Evolutionary conservation across 2,329 filamentous ascomycete genomes (phyloP), one percentile per base, ranked within the genome.

Genomic region (Stachybotrys elegans): DNA sequence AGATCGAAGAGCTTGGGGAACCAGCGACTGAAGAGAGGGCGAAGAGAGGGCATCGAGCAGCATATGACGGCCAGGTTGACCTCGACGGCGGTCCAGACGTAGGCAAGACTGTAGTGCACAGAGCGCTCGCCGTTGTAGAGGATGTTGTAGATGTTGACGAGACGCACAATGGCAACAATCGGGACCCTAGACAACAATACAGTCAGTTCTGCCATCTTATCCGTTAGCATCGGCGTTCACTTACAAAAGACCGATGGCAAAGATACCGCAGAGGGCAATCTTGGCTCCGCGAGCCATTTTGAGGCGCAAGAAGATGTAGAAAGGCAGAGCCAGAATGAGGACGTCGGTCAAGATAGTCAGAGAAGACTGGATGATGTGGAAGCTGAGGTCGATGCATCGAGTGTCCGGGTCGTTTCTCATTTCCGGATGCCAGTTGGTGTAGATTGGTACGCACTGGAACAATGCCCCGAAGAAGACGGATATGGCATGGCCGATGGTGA

Each of bases 291-390:
- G 56, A 4, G 59, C 58, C 52, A 71, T 68, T 23, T 63, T 65
- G 11, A 72, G 52, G 5, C 58, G 57, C 34, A 64, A 40, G 48
- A 72, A 71, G 31, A 70, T 67, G 49, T 58, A 61, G 29, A 69
- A 60, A 0, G 69, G 69, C 6, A 72, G 50, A 1, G 54, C 55
- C 6, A 70, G 54, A 5, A 69, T 59, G 36, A 70, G 48, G 0
- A 70, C 50, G 25, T 72, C 70, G 9, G 66, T 69, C 7, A 69
- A 31, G 23, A 72, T 69, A 14, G 64, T 69, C 14, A 71, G 50
- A 1, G 55, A 57, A 3, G 66, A 61, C 11, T 54, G 58, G 12
- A 60, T 50, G 4, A 70, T 57, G 44, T 67, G 67, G 25, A 59
- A 54, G 27, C 48, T 48, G 1, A 52, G 51, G 11, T 61, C 49